Conservation (phyloP, 2,329 filamentous ascomycete genomes). For the Xylariales sp. region DNA sequence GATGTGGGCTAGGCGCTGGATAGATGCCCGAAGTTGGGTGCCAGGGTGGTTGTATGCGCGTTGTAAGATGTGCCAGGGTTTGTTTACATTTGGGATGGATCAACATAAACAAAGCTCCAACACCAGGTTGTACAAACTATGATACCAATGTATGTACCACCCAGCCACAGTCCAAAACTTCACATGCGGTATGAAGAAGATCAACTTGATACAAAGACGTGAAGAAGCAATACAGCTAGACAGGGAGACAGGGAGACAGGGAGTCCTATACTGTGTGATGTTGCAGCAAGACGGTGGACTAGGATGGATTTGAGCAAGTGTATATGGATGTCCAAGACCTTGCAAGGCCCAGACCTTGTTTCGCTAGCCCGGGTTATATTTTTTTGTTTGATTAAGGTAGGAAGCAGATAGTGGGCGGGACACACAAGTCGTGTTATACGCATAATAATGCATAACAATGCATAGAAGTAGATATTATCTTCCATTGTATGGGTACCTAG, state of each 20-base stretch:
- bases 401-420: not conserved
- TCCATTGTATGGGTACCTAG: no score
- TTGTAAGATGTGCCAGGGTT: conserved; percentile 29
- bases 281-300: conserved; percentile 31
- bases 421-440: conserved; percentile 32
- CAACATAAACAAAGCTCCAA: conserved; percentile 32
- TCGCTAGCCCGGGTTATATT: conserved; percentile 22
- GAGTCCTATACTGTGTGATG: conserved; percentile 22
- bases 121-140: conserved; percentile 6
- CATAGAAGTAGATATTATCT: no score
- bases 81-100: conserved; percentile 38
- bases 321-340: conserved; percentile 18
- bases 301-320: conserved; percentile 24
- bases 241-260: not conserved
- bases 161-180: not conserved
- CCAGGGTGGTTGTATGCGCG: conserved; percentile 7
- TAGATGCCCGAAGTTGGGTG: conserved; percentile 5
- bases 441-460: conserved; percentile 20
- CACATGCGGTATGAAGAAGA: conserved; percentile 19
- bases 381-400: conserved; percentile 11
- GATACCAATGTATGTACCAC: not conserved
- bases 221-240: conserved; percentile 29
- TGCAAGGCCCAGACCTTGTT: conserved; percentile 7
- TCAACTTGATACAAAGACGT: conserved; percentile 22
- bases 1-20: conserved; percentile 28